phyloP scores from a whole-genome alignment of 2,329 filamentous ascomycete genomes.

The Tolypocladium guangdongense region DNA sequence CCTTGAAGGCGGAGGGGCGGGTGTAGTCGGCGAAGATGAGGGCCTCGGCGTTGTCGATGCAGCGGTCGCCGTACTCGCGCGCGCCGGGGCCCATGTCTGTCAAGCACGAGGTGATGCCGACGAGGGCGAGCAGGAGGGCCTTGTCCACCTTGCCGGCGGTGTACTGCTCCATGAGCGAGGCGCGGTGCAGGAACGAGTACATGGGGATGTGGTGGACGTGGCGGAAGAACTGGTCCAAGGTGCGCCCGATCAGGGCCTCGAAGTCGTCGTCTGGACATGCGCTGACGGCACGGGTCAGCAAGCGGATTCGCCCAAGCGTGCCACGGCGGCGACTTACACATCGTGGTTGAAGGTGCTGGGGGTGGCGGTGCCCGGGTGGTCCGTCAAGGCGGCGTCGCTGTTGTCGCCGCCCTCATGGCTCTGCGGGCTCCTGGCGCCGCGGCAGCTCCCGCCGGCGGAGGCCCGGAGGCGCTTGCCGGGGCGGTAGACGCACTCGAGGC shows the following conservation, averaged over 20 bases:
- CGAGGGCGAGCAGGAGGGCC: conserved; percentile 39
- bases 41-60: conserved; percentile 42
- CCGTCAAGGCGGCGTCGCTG: conserved; percentile 23
- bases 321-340: conserved; percentile 14
- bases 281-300: conserved; percentile 9
- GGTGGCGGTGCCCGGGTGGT: conserved; percentile 20
- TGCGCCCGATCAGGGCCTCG: conserved; percentile 38
- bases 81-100: conserved; percentile 43
- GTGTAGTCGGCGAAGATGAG: conserved; percentile 43
- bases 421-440: conserved; percentile 18
- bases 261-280: conserved; percentile 29
- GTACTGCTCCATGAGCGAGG: conserved; percentile 49
- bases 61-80: conserved; percentile 40
- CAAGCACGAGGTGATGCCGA: conserved; percentile 45
- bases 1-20: conserved; percentile 44
- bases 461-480: conserved; percentile 30
- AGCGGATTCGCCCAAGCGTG: background rate
- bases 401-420: conserved; percentile 22
- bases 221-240: conserved; percentile 47
- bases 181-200: conserved; percentile 47
- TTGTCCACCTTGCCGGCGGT: conserved; percentile 45
- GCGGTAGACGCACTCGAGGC: conserved; percentile 45
- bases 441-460: conserved; percentile 9
- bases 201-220: conserved; percentile 49
- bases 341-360: conserved; percentile 23